Base-by-base conservation (phyloP, 2,329 filamentous ascomycete genomes). In the Xylariaceae sp. region DNA sequence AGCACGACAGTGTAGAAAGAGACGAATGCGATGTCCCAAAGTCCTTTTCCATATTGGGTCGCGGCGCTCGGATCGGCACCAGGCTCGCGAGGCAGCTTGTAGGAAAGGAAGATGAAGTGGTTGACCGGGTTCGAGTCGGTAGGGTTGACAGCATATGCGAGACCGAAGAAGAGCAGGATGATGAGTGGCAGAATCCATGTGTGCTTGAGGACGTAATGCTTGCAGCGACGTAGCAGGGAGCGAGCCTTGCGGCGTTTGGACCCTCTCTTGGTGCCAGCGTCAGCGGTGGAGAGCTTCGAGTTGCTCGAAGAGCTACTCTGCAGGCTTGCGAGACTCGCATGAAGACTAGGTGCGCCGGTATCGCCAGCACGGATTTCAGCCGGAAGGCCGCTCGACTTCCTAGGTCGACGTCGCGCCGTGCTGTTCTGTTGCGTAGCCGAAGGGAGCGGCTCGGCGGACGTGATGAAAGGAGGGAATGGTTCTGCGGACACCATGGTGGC, bases 31-130 rank as follows among this genome's bases (percentile, higher is more conserved):
- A 95, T 71, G 60, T 97, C 89, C 69, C 82, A 84, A 28, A 65
- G 71, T n/a, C 89, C 89, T 63, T 96, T 96, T 61, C 83, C 88
- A 66, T 95, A 97, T 57, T 89, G 85, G 13, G 69, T 43, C 53
- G 73, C 63, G 54, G 68, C 65, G 38, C 62, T 62, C 14, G 65
- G 59, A 43, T 52, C 57, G 39, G 61, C 60, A 28, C 53, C 60
- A 42, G 63, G 59, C 27, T 67, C 61, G 19, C 64, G 67, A 12
- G 83, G 76, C 42, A 89, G 71, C 40, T 78, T 77, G 68, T 97
- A 97, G 35, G 88, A 92, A 44, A 96, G 80, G 73, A 94, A 94
- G 62, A 96, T 80, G 62, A 88, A 88, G 63, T 73, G 74, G 65
- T 86, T 74, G 48, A 94, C 62, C 9, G 85, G 85, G 62, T 96